These are phyloP conservation scores for Kregervanrija delftensis DNA, from an alignment of 805 yeast species.

Conservation along the genomic window DNA sequence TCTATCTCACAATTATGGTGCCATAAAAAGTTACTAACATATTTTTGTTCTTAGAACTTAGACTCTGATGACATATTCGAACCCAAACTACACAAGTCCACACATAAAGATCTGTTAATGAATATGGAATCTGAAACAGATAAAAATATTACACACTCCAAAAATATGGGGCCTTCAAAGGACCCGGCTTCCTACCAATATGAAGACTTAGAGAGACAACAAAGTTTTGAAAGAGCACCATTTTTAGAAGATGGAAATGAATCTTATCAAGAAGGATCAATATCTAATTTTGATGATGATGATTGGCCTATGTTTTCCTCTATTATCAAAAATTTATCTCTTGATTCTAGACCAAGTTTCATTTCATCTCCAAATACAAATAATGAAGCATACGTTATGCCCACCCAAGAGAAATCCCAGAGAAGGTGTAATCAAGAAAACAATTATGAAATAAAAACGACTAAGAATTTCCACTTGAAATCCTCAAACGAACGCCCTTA, in stretches of 20 bases:
- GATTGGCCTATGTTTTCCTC: slow-evolving; percentile 5
- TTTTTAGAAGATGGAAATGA: background rate
- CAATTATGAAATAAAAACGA: no score
- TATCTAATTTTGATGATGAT: slow-evolving; percentile 7
- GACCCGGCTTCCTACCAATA: background rate
- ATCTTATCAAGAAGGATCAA: background rate
- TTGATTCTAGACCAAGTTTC: background rate
- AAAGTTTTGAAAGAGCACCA: background rate
- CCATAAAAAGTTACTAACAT: no score
- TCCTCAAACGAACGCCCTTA: background rate
- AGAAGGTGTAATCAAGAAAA: no score
- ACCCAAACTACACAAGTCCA: no score
- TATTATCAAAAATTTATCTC: slow-evolving; percentile 1
- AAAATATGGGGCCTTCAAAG: background rate
- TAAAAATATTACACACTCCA: background rate
- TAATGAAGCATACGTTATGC: no score
- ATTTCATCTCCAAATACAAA: no score
- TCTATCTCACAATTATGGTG: no score
- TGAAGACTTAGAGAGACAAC: background rate
- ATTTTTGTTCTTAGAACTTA: no score
- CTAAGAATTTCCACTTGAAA: no score
- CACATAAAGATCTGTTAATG: no score
- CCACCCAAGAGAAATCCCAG: no score
- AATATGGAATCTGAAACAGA: background rate
- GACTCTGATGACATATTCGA: no score